Evolutionary conservation across 768 basidiomycete genomes (phyloP).

Genomic region (Gloeopeniophorella convolvens): DNA sequence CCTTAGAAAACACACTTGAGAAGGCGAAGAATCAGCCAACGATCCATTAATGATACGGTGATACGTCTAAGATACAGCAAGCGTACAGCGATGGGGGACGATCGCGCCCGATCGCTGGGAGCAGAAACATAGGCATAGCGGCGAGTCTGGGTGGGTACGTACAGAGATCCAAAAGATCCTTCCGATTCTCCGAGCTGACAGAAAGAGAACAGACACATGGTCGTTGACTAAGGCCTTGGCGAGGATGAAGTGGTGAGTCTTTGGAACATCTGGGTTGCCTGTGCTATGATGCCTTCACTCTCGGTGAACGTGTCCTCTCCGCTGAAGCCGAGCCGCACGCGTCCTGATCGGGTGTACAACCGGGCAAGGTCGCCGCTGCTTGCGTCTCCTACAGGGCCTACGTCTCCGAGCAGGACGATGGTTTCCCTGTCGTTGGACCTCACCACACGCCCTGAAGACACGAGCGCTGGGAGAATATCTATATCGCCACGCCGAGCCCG

Average conservation of each 20-base stretch:
- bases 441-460: constrained; percentile 1
- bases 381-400: background rate
- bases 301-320: constrained; percentile 15
- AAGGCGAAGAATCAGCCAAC: constrained; percentile 5
- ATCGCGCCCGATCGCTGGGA: constrained; percentile 5
- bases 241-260: constrained; percentile 1
- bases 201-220: background rate
- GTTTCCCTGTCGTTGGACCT: constrained; percentile 7
- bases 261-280: constrained; percentile 1
- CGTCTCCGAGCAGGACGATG: constrained; percentile 7
- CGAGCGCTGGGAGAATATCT: constrained; percentile 13
- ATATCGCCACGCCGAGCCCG: constrained; percentile 9
- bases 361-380: constrained; percentile 7
- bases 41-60: background rate
- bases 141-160: background rate
- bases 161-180: constrained; percentile 1
- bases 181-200: constrained; percentile 2
- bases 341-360: constrained; percentile 4
- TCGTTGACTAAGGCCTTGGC: constrained; percentile 1
- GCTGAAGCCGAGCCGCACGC: constrained; percentile 14
- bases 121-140: background rate
- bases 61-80: constrained; percentile 10
- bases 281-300: constrained; percentile 1
- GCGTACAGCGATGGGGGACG: background rate
- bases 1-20: constrained; percentile 8